Evolutionary conservation across 805 yeast genomes (phyloP), one percentile per base, ranked within the genome.

Genomic region (Candida golubevii): DNA sequence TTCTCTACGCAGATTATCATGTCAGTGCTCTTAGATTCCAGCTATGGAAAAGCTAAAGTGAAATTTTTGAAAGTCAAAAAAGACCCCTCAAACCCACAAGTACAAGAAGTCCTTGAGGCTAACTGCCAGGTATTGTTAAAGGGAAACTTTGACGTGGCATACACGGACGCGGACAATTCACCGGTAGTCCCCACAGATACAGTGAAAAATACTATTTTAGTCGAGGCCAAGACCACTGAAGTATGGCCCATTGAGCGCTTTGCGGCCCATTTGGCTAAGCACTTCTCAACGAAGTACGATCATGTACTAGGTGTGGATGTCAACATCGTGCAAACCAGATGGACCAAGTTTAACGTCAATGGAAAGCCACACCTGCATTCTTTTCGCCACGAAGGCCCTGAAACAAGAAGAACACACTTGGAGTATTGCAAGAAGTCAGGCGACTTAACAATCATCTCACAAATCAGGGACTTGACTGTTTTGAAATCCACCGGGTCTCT

Each of bases 161-260:
- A 86, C 73, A 90, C 96, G 40, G 59, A 83, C 46, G 97, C 96
- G 33, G 95, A 90, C 68, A 90, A 90, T 71, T 61, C 85, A 2
- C 78, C 85, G n/a, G 82, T 90, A 58, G 95, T 90, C 39, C 97
- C 97, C 47, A 90, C 97, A 8, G 96, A 89, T 66, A 88, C 96
- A 1, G 89, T 88, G 44, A 89, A 89, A 67, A 89, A 89, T 74
- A 89, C 96, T 41, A 80, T 87, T 51, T 74, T 85, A 61, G 75
- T 90, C 30, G 83, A 86, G 53, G 97, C 96, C 52, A 86, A 85
- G 67, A 82, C 77, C 59, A 75, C 79, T 39, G 87, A 88, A 51
- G 91, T 85, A 39, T 86, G 90, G 85, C 96, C 97, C 47, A 83
- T 86, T 53, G 97, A 90, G 74, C 75, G 84, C 45, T 90, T 88